phyloP scores from a whole-genome alignment of 192 early-diverging fungal species.

The Coemansia sp. region DNA sequence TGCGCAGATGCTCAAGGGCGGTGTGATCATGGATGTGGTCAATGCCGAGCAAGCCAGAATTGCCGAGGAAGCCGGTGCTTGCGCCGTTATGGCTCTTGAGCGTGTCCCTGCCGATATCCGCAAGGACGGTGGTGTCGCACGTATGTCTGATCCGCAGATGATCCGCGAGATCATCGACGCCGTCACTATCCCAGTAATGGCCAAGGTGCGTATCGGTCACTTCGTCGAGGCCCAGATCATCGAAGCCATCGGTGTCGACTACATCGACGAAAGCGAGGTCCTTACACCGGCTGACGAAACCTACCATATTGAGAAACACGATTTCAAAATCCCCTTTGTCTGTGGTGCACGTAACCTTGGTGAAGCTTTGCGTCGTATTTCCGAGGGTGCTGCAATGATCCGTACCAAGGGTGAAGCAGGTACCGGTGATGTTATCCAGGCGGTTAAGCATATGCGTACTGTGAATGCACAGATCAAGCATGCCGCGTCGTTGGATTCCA shows the following conservation, averaged over 20 bases:
- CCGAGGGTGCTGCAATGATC: conserved; percentile 98
- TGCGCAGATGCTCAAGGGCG: conserved; percentile 99
- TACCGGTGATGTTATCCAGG: conserved; percentile 97
- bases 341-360: conserved; percentile 97
- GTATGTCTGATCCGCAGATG: conserved; percentile 99
- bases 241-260: conserved; percentile 89
- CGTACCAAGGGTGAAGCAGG: conserved; percentile 99
- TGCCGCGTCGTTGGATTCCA: conserved; percentile 80
- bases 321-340: conserved; percentile 92
- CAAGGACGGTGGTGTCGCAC: conserved; percentile 95
- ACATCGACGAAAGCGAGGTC: conserved; percentile 98
- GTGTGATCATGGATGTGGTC: conserved; percentile 99
- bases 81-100: conserved; percentile 98
- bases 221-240: conserved; percentile 99
- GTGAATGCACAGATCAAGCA: conserved; percentile 84
- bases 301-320: conserved; percentile 95
- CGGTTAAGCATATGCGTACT: conserved; percentile 93
- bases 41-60: conserved; percentile 98
- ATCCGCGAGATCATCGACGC: conserved; percentile 96
- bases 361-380: conserved; percentile 94
- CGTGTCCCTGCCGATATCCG: conserved; percentile 99
- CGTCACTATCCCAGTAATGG: conserved; percentile 99
- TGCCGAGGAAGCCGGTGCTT: conserved; percentile 97
- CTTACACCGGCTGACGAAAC: conserved; percentile 94
- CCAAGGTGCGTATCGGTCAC: conserved; percentile 98